Evolutionary conservation across 2,329 filamentous ascomycete genomes (phyloP).

Genomic region (Macrophomina phaseolina): DNA sequence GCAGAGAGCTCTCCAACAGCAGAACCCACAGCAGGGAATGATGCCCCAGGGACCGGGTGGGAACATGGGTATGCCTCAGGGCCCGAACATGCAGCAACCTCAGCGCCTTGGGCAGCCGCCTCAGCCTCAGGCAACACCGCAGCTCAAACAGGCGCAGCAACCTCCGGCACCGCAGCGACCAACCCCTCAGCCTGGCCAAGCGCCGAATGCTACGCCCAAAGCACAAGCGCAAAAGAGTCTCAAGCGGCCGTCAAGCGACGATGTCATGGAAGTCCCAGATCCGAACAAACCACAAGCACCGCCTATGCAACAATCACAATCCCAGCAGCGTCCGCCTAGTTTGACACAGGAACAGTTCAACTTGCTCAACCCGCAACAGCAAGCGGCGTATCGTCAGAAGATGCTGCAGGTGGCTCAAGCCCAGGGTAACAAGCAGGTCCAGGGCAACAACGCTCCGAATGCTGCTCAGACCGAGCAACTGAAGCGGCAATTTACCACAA

Average conservation of each 20-base stretch:
- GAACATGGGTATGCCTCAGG: constrained; percentile 28
- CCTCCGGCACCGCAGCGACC: constrained; percentile 31
- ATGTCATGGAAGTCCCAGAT: constrained; percentile 47
- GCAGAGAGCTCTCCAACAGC: constrained; percentile 37
- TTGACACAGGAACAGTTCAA: constrained; percentile 42
- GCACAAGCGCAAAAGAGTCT: constrained; percentile 38
- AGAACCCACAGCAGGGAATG: constrained; percentile 35
- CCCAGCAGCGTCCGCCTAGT: constrained; percentile 39
- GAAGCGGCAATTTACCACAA: constrained; percentile 34
- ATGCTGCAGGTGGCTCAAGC: constrained; percentile 29
- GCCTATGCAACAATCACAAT: constrained; percentile 41
- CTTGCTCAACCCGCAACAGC: constrained; percentile 40
- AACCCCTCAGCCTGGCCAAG: constrained; percentile 34
- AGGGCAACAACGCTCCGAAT: constrained; percentile 5
- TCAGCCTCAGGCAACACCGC: constrained; percentile 28
- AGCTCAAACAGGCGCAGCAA: constrained; percentile 33
- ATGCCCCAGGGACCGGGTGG: constrained; percentile 38
- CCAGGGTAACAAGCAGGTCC: constrained; percentile 11
- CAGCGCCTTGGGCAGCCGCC: constrained; percentile 34
- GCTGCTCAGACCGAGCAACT: constrained; percentile 17
- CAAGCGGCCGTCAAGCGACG: constrained; percentile 48
- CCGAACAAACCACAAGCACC: constrained; percentile 43
- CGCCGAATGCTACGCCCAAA: constrained; percentile 33
- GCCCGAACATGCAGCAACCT: constrained; percentile 34
- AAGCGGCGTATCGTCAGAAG: constrained; percentile 29